phyloP scores from a whole-genome alignment of 2,329 filamentous ascomycete species.

The Claviceps citrina region DNA sequence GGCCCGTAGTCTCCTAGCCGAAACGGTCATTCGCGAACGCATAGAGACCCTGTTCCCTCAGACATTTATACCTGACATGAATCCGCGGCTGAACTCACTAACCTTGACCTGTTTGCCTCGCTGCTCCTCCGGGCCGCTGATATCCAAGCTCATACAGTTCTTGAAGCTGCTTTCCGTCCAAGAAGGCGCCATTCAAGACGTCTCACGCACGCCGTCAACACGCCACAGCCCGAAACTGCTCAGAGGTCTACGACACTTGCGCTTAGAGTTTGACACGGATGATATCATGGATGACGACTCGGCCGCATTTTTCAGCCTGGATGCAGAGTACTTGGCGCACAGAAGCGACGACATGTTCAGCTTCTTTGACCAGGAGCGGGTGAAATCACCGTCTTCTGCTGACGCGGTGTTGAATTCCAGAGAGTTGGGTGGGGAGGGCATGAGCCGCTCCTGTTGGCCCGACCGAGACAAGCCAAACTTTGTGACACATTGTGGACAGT shows the following conservation, averaged over 20 bases:
- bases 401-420: slow-evolving; percentile 5
- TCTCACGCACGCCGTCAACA: slow-evolving; percentile 10
- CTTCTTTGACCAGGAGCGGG: slow-evolving; percentile 25
- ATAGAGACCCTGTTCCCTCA: slow-evolving; percentile 31
- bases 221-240: slow-evolving; percentile 28
- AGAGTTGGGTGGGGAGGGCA: not conserved
- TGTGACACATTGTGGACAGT: slow-evolving; percentile 12
- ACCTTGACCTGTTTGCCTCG: slow-evolving; percentile 40
- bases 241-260: slow-evolving; percentile 35
- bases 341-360: slow-evolving; percentile 25
- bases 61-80: slow-evolving; percentile 38
- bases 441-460: slow-evolving; percentile 1
- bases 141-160: slow-evolving; percentile 32
- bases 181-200: slow-evolving; percentile 28
- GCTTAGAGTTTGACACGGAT: slow-evolving; percentile 38
- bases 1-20: slow-evolving; percentile 26
- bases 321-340: slow-evolving; percentile 28
- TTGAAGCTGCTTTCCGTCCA: slow-evolving; percentile 32
- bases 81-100: slow-evolving; percentile 36
- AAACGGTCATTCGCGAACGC: slow-evolving; percentile 28
- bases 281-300: slow-evolving; percentile 20
- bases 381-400: slow-evolving; percentile 1
- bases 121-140: slow-evolving; percentile 34
- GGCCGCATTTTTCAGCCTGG: slow-evolving; percentile 19
- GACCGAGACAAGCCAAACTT: slow-evolving; percentile 11